These are phyloP conservation scores for Spinacia oleracea DNA, from an alignment of 179 eudicot species.

Conservation along the genomic window DNA sequence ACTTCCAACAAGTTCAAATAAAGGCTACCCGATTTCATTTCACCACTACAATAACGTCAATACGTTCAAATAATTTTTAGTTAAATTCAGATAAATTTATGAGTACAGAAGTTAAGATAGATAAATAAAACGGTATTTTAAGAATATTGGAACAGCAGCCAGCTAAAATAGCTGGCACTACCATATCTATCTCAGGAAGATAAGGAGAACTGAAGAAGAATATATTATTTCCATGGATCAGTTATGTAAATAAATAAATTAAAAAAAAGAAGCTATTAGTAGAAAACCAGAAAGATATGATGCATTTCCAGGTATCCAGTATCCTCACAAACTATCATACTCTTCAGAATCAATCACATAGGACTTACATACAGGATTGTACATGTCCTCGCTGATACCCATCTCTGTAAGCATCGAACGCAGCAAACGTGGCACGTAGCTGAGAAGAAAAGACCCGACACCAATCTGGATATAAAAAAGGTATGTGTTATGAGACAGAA, in stretches of 20 bases:
- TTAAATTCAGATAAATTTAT: no score
- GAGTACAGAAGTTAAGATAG: neutral
- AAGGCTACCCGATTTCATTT: no score
- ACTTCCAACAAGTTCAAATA: no score
- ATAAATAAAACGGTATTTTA: neutral
- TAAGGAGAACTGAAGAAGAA: neutral
- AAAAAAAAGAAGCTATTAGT: neutral
- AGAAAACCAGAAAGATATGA: neutral
- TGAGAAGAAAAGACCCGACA: slow-evolving; percentile 70
- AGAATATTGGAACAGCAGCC: neutral
- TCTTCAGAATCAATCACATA: slow-evolving; percentile 27
- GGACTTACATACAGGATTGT: slow-evolving; percentile 99
- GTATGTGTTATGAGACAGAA: slow-evolving; percentile 1
- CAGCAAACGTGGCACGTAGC: slow-evolving; percentile 64
- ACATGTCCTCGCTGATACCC: slow-evolving; percentile 85
- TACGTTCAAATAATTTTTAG: neutral
- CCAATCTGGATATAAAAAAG: slow-evolving; percentile 60
- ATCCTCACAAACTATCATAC: neutral
- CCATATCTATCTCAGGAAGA: neutral
- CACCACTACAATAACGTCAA: neutral
- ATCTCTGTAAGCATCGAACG: slow-evolving; percentile 61
- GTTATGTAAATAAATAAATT: no score
- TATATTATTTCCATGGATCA: neutral
- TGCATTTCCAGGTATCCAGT: neutral
- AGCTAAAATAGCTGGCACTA: neutral